Conservation (phyloP, 352 stramenopile species). For the Pythium vanterpoolii region DNA sequence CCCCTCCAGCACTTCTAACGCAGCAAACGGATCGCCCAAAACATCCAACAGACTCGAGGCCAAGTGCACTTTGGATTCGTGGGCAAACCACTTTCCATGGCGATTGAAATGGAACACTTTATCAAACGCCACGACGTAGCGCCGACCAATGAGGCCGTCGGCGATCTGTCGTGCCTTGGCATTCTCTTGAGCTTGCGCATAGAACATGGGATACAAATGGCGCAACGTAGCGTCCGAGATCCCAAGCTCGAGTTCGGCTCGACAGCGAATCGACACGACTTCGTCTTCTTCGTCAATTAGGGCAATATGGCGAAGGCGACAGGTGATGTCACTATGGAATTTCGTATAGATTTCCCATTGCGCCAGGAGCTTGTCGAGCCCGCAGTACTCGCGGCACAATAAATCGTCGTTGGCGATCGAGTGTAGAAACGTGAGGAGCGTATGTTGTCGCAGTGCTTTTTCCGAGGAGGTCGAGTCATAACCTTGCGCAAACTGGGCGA, state of each 20-base stretch:
- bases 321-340: conserved; percentile 37
- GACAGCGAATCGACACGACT: conserved; percentile 36
- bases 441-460: conserved; percentile 5
- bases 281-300: conserved; percentile 35
- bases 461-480: conserved; percentile 29
- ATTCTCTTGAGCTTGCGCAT: conserved; percentile 25
- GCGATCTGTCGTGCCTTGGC: conserved; percentile 20
- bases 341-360: conserved; percentile 64
- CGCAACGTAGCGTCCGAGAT: conserved; percentile 45
- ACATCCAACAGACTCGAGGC: conserved; percentile 37
- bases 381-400: conserved; percentile 46
- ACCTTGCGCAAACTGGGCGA: conserved; percentile 36
- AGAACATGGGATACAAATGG: conserved; percentile 46
- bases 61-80: conserved; percentile 45
- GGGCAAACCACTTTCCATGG: conserved; percentile 23
- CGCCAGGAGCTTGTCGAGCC: conserved; percentile 34
- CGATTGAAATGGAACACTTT: conserved; percentile 36
- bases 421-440: conserved; percentile 29
- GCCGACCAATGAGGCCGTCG: conserved; percentile 28
- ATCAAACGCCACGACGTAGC: conserved; percentile 29
- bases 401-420: conserved; percentile 34
- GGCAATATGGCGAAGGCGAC: conserved; percentile 25
- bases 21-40: conserved; percentile 47
- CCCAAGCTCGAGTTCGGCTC: conserved; percentile 30
- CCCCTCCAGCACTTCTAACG: conserved; percentile 46